phyloP scores from a whole-genome alignment of 257 asterid genomes.

The Ophiorrhiza pumila region DNA sequence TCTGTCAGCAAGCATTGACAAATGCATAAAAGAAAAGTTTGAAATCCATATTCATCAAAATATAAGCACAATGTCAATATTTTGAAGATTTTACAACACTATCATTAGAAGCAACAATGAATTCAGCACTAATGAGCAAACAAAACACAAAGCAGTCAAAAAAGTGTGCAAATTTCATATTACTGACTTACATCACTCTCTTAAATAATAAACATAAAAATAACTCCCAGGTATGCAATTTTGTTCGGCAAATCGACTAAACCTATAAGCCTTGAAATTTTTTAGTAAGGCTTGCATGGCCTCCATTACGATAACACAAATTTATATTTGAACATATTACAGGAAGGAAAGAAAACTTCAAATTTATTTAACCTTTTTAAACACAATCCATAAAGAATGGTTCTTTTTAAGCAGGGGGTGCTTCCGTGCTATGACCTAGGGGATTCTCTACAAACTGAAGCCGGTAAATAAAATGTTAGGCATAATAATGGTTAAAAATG shows the following conservation, averaged over 20 bases:
- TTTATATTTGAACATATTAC: not conserved
- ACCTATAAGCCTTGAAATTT: not conserved
- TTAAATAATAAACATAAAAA: not conserved
- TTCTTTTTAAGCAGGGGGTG: not conserved
- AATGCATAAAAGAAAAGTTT: not conserved
- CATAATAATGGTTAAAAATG: not conserved
- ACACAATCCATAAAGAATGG: not conserved
- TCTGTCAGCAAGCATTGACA: slow-evolving; percentile 40
- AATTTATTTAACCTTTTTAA: not conserved
- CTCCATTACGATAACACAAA: not conserved
- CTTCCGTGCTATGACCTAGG: no score
- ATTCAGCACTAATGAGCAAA: not conserved
- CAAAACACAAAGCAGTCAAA: not conserved
- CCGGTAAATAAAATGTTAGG: not conserved
- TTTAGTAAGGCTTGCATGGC: not conserved
- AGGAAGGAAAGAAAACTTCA: not conserved
- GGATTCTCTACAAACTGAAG: not conserved
- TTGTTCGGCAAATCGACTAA: not conserved
- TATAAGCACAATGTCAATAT: not conserved
- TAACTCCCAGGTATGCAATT: not conserved
- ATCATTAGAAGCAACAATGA: not conserved
- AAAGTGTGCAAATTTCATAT: not conserved
- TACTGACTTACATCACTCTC: not conserved
- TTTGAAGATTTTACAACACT: not conserved
- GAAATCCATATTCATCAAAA: not conserved